Conservation (phyloP, 441 rosid species). For the Pelargonium fulgidum region DNA sequence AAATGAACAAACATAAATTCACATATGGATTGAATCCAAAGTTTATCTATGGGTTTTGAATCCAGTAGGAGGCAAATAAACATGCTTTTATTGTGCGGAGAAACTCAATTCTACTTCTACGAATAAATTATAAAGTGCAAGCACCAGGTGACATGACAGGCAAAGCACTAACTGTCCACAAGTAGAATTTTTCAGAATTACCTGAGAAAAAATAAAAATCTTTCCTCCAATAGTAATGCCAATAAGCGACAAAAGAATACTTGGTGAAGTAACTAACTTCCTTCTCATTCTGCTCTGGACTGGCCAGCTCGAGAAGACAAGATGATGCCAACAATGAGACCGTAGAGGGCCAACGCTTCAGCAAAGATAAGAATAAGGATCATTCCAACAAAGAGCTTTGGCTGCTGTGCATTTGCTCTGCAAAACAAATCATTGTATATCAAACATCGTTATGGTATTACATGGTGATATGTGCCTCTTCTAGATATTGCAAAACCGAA, state of each 20-base stretch:
- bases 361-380: constrained; percentile 39
- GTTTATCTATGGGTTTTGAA: too few relatives aligned
- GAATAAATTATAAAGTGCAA: too few relatives aligned
- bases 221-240: neutral
- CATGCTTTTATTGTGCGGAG: neutral
- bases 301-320: constrained; percentile 72
- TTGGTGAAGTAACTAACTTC: neutral
- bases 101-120: neutral
- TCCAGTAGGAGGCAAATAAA: too few relatives aligned
- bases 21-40: too few relatives aligned
- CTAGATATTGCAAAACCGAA: too few relatives aligned
- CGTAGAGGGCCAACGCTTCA: constrained; percentile 64
- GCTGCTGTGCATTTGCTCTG: constrained; percentile 73
- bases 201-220: neutral
- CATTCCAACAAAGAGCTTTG: constrained; percentile 75
- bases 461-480: too few relatives aligned
- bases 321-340: constrained; percentile 66
- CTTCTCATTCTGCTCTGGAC: constrained; percentile 50
- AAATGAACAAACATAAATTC: too few relatives aligned
- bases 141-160: neutral
- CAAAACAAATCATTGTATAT: neutral
- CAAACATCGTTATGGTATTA: too few relatives aligned
- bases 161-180: neutral
- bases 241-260: neutral
- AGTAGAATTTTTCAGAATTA: neutral